These are phyloP conservation scores for Gaeumannomyces sp. DNA, from an alignment of 2,329 filamentous ascomycete genomes.

Conservation along the genomic window DNA sequence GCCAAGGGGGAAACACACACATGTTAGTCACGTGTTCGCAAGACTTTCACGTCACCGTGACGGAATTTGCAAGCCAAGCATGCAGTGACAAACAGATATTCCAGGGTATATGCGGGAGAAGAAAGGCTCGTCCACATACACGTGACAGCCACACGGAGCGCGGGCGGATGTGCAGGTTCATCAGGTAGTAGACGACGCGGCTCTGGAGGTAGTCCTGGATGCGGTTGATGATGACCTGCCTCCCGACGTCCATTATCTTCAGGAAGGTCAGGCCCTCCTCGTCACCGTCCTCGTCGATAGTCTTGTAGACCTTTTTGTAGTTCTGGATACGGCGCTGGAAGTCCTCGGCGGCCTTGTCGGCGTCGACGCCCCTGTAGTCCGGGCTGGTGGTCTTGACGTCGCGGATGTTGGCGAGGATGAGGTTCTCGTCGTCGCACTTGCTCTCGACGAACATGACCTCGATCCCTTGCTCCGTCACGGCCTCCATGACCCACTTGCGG, in stretches of 20 bases:
- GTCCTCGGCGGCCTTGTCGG: conserved; percentile 81
- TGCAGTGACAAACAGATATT: conserved; percentile 3
- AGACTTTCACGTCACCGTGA: conserved; percentile 10
- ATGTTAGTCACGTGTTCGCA: conserved; percentile 1
- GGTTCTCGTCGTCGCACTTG: conserved; percentile 89
- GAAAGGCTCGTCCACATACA: conserved; percentile 43
- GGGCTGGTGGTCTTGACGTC: conserved; percentile 96
- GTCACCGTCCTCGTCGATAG: conserved; percentile 72
- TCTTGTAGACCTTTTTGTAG: conserved; percentile 96
- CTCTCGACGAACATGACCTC: conserved; percentile 96
- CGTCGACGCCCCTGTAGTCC: conserved; percentile 91
- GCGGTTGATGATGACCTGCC: conserved; percentile 95
- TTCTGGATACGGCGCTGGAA: conserved; percentile 93
- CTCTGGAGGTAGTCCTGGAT: conserved; percentile 96
- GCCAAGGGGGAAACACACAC: neutral
- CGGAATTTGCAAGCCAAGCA: conserved; percentile 14
- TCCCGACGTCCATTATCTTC: conserved; percentile 94
- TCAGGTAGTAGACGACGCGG: conserved; percentile 94
- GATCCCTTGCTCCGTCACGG: conserved; percentile 67
- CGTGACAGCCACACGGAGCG: conserved; percentile 94
- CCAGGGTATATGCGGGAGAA: neutral
- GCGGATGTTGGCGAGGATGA: conserved; percentile 97
- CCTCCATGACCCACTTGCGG: conserved; percentile 84
- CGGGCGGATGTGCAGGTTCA: conserved; percentile 96
- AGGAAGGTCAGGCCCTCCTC: conserved; percentile 88